phyloP scores from a whole-genome alignment of 1,139 yeast genomes.

The Hyphopichia pseudoburtonii region DNA sequence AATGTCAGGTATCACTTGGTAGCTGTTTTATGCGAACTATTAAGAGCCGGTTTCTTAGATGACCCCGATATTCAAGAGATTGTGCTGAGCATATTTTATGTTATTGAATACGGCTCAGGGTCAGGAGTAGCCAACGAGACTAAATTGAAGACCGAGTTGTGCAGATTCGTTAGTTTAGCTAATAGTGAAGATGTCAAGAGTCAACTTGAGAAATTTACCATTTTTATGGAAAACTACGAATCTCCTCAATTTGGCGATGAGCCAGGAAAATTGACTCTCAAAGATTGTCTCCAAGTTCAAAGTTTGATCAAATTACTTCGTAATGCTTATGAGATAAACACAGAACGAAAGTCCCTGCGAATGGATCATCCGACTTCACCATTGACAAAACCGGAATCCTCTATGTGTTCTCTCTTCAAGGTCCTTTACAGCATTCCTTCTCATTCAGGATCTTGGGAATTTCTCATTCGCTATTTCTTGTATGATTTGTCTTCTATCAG shows the following conservation, averaged over 20 bases:
- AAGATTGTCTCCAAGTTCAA: constrained; percentile 37
- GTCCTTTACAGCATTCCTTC: constrained; percentile 18
- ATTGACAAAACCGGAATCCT: not conserved
- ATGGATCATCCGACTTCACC: not conserved
- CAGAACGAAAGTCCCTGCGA: not conserved
- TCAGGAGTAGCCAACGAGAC: constrained; percentile 22
- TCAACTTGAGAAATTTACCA: constrained; percentile 21
- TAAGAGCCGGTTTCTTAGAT: constrained; percentile 62
- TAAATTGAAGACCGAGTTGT: constrained; percentile 33
- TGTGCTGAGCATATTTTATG: constrained; percentile 43
- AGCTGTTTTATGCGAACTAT: constrained; percentile 54
- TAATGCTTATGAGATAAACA: constrained; percentile 3
- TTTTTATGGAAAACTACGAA: constrained; percentile 21
- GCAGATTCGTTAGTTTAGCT: constrained; percentile 27
- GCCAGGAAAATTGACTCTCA: constrained; percentile 25
- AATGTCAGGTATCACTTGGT: constrained; percentile 55
- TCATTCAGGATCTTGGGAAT: constrained; percentile 30
- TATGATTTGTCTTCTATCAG: constrained; percentile 41
- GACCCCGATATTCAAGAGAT: constrained; percentile 49
- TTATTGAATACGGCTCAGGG: constrained; percentile 24
- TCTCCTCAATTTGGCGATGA: constrained; percentile 19
- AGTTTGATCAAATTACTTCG: constrained; percentile 24
- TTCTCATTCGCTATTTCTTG: constrained; percentile 37
- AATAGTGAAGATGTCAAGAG: constrained; percentile 16
- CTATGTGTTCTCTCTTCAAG: constrained; percentile 13